Percentiles rank a stretch among this genome's conserved stretches.
phyloP scores from a whole-genome alignment of 768 basidiomycete genomes.

The Trametes cubensis region DNA sequence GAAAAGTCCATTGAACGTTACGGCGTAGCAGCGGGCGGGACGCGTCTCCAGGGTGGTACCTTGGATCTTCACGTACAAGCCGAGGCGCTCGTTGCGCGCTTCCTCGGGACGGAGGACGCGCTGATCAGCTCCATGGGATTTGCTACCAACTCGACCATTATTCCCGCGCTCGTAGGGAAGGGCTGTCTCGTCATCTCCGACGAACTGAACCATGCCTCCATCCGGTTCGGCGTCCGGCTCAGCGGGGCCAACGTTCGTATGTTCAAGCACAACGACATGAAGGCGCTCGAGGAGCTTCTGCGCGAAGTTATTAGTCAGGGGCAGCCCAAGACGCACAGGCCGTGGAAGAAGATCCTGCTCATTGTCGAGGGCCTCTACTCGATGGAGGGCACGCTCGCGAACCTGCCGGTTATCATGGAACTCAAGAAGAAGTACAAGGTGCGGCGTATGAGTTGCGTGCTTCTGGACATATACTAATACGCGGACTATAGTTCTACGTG shows the following conservation, averaged over 20 bases:
- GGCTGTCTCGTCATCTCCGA: slow-evolving; percentile 96
- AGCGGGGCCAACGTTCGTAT: slow-evolving; percentile 87
- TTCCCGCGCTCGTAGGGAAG: slow-evolving; percentile 88
- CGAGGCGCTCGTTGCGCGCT: slow-evolving; percentile 87
- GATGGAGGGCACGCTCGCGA: slow-evolving; percentile 96
- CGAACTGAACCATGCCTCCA: slow-evolving; percentile 94
- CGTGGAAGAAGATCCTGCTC: slow-evolving; percentile 97
- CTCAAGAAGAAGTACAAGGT: slow-evolving; percentile 97
- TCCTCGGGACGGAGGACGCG: slow-evolving; percentile 88
- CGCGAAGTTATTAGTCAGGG: slow-evolving; percentile 95
- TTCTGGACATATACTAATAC: neutral
- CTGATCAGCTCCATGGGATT: slow-evolving; percentile 96
- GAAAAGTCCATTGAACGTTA: slow-evolving; percentile 81
- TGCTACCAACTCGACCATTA: slow-evolving; percentile 90
- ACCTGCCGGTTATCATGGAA: slow-evolving; percentile 80
- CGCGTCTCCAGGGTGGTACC: slow-evolving; percentile 84
- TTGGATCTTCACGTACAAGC: slow-evolving; percentile 78
- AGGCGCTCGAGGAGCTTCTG: slow-evolving; percentile 74
- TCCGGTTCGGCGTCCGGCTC: slow-evolving; percentile 88
- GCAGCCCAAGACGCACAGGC: slow-evolving; percentile 96
- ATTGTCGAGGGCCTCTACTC: slow-evolving; percentile 96
- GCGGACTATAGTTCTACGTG: slow-evolving; percentile 78
- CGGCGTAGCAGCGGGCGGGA: slow-evolving; percentile 75
- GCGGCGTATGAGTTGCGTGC: slow-evolving; percentile 21
- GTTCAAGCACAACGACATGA: slow-evolving; percentile 98